phyloP scores from a whole-genome alignment of 306 rosid species.

The Trifolium subterraneum region DNA sequence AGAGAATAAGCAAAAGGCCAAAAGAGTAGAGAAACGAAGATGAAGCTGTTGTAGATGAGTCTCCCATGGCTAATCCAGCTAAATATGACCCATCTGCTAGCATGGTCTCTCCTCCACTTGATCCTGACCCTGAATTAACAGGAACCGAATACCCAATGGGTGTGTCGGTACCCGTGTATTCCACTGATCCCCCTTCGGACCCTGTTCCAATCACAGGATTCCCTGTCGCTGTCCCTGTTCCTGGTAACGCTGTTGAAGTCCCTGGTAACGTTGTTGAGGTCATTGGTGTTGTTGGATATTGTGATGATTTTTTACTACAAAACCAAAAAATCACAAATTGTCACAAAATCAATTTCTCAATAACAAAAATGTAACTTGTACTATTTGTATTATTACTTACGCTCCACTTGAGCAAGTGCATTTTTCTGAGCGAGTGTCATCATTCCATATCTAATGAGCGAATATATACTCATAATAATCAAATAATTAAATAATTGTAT shows the following conservation, averaged over 20 bases:
- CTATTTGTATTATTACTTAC: neutral
- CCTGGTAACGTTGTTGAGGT: conserved; percentile 46
- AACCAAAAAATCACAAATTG: conserved; percentile 18
- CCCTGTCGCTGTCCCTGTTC: conserved; percentile 40
- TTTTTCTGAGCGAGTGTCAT: too few species aligned
- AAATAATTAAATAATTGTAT: too few species aligned
- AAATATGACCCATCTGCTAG: conserved; percentile 83
- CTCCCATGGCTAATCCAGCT: conserved; percentile 99
- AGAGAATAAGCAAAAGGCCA: conserved; percentile 39
- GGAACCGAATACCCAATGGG: conserved; percentile 36
- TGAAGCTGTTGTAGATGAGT: conserved; percentile 48
- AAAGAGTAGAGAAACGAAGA: conserved; percentile 17
- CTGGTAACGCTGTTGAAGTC: conserved; percentile 51
- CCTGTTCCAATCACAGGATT: conserved; percentile 37
- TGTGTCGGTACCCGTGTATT: conserved; percentile 39
- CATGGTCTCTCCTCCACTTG: conserved; percentile 46
- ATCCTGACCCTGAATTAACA: conserved; percentile 26
- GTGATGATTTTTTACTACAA: conserved; percentile 77
- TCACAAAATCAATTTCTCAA: neutral
- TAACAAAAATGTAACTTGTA: neutral
- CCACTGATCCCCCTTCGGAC: conserved; percentile 24
- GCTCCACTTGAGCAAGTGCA: neutral
- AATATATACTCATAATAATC: too few species aligned
- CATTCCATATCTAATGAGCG: too few species aligned
- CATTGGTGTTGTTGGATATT: conserved; percentile 46